phyloP scores from a whole-genome alignment of 2,329 filamentous ascomycete species.

The Onygenales sp. region DNA sequence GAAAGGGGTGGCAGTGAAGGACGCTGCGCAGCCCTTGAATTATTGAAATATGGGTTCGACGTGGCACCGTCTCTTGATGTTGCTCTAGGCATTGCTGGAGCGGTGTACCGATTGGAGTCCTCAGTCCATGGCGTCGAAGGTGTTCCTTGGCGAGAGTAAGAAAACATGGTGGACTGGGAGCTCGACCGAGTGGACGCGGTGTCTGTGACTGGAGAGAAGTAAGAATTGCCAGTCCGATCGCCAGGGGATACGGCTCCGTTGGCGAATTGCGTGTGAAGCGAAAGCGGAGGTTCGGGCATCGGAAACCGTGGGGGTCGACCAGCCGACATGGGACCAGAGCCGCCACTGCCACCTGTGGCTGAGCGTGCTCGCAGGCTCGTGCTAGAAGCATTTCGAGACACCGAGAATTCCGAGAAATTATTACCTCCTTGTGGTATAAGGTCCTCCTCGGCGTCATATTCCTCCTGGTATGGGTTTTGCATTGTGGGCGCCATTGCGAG shows the following conservation, averaged over 20 bases:
- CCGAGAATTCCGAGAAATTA: constrained; percentile 40
- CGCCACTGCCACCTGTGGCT: constrained; percentile 53
- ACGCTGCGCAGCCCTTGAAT: constrained; percentile 49
- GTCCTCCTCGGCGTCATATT: constrained; percentile 48
- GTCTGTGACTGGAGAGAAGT: constrained; percentile 82
- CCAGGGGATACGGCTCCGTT: constrained; percentile 48
- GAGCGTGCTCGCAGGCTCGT: constrained; percentile 67
- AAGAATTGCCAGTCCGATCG: constrained; percentile 63
- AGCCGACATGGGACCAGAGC: constrained; percentile 26
- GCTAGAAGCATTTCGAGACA: constrained; percentile 62
- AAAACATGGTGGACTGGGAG: constrained; percentile 57
- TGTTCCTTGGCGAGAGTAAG: constrained; percentile 65
- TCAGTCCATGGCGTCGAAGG: constrained; percentile 54
- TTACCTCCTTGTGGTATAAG: constrained; percentile 22
- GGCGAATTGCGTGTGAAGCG: constrained; percentile 56
- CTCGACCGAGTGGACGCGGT: constrained; percentile 47
- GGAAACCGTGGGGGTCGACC: constrained; percentile 64
- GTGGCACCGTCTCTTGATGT: constrained; percentile 68
- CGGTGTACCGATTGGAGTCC: constrained; percentile 71
- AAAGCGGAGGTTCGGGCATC: constrained; percentile 53
- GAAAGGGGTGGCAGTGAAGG: constrained; percentile 70
- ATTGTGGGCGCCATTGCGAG: constrained; percentile 60
- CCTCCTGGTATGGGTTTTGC: constrained; percentile 71
- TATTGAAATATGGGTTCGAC: constrained; percentile 52
- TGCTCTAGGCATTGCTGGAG: constrained; percentile 72